Evolutionary conservation across 768 basidiomycete genomes (phyloP).

Genomic region (Botryobasidium botryosum): DNA sequence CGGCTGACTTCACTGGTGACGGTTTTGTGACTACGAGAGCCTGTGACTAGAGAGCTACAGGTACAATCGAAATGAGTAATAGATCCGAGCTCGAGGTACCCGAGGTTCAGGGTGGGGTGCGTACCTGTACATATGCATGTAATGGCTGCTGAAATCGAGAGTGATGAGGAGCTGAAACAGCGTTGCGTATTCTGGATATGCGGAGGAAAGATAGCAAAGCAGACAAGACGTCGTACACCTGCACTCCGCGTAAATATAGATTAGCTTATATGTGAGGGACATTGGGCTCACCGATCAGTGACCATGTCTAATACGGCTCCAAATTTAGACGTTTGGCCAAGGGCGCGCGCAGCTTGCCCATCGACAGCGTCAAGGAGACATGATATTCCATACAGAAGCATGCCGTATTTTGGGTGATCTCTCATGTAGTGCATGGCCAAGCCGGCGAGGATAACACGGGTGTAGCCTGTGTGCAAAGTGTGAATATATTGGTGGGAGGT

Average conservation of each 20-base stretch:
- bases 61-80: slow-evolving; percentile 2
- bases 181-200: slow-evolving; percentile 71
- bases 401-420: slow-evolving; percentile 85
- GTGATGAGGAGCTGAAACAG: slow-evolving; percentile 91
- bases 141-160: slow-evolving; percentile 94
- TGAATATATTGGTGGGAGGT: too few species aligned
- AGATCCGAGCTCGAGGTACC: neutral
- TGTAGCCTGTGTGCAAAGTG: too few species aligned
- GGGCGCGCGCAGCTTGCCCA: slow-evolving; percentile 74
- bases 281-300: slow-evolving; percentile 64
- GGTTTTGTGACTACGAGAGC: slow-evolving; percentile 81
- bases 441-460: slow-evolving; percentile 78
- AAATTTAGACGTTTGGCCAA: slow-evolving; percentile 89
- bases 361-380: slow-evolving; percentile 92
- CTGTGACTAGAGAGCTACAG: slow-evolving; percentile 79
- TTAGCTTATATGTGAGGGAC: neutral
- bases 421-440: slow-evolving; percentile 86
- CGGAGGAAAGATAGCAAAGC: slow-evolving; percentile 81
- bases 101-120: slow-evolving; percentile 12
- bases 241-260: too few species aligned
- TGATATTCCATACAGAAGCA: slow-evolving; percentile 73
- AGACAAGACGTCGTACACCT: slow-evolving; percentile 95
- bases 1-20: slow-evolving; percentile 86
- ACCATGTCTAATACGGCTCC: slow-evolving; percentile 99
- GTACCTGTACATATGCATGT: slow-evolving; percentile 99